Base-by-base conservation (phyloP, 768 basidiomycete genomes). In the Lanmaoa rubissima region DNA sequence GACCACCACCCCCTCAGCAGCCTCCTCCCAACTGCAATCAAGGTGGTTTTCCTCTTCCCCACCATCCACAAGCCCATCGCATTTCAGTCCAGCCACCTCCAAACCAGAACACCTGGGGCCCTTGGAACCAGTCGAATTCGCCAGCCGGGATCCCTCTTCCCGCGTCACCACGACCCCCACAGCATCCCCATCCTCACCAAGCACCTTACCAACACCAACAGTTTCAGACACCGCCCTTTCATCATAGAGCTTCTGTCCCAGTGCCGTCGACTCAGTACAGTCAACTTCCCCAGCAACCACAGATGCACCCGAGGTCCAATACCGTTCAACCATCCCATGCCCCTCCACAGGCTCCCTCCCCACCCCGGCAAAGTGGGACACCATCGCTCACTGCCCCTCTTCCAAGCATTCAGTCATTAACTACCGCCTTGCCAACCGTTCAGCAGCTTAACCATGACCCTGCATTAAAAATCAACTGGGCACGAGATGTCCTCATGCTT, bases 401-500 rank as follows among this genome's bases (percentile, higher is more conserved):
- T 0, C 90, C 92, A 1, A 79, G 82, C n/a, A 70, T 88, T 41
- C 66, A 83, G 17, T 78, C 81, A 0, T 83, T 94, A 26, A 66
- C 79, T 5, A 75, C 79, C 0, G 83, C 82, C 1, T 66, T 82
- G 0, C 69, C 75, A 4, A 69, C 80, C 13, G 73, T 89, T 24
- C 84, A 87, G 51, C 72, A 77, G 2, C 80, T 86, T 1, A 65
- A 65, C 39, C 80, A 81, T 55, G 84, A 86, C 62, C 86, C 87
- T 3, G 67, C 74, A 0, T 77, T 84, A 42, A 84, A 85, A 63
- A 70, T 96, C 6, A 76, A 81, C 28, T 98, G 94, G 93, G 83
- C 84, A 16, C 79, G 90, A 48, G 92, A 96, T 60, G 89, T 95
- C 54, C 71, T 94, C 55, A 82, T 85, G 64, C 83, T 95, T 55